Evolutionary conservation across 352 stramenopile genomes (phyloP), one percentile per base, ranked within the genome.

Genomic region (Phytopythium kandeliae): DNA sequence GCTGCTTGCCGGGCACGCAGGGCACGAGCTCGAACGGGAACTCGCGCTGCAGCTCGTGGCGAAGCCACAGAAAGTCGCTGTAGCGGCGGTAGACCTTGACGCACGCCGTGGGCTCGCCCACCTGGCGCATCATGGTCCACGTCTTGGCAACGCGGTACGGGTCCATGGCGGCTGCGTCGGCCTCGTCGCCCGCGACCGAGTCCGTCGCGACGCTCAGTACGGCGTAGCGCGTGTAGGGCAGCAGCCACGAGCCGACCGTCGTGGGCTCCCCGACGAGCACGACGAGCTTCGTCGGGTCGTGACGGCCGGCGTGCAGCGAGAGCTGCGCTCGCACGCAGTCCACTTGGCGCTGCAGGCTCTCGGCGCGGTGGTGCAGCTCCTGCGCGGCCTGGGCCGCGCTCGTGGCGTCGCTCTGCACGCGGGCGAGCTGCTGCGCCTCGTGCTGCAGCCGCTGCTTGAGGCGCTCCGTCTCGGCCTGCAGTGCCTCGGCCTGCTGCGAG

Each of bases 41-140:
- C n/a, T 75, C 60, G 37, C 69, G 71, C 37, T 72, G 63, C 12
- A 93, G 54, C 48, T 86, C 74, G 16, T 69, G 62, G 51, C 90
- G 78, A 34, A 93, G 67, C 82, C 82, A 93, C 45, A 91, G 65
- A 73, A 93, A 93, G 61, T 93, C 82, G 51, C 79, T 91, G 69
- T 91, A 93, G 6, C 82, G 79, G 19, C 82, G 79, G 49, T 93
- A 93, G 5, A 93, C 82, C 36, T 88, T 88, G 35, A 93, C 82
- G 2, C 74, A 91, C 2, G 79, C 81, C 53, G 73, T 84, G 0
- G 74, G 72, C 28, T 89, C 74, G 15, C 74, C 70, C 40, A 88
- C 72, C 63, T 90, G 77, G n/a, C 69, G 74, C 46, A 86, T 67
- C 47, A 66, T 67, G n/a, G 81, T 84, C 79, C 79, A 91, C 24